Evolutionary conservation across 208 protist species (phyloP), one percentile per base, ranked within the genome.

Genomic region (Angomonas ambiguus): DNA sequence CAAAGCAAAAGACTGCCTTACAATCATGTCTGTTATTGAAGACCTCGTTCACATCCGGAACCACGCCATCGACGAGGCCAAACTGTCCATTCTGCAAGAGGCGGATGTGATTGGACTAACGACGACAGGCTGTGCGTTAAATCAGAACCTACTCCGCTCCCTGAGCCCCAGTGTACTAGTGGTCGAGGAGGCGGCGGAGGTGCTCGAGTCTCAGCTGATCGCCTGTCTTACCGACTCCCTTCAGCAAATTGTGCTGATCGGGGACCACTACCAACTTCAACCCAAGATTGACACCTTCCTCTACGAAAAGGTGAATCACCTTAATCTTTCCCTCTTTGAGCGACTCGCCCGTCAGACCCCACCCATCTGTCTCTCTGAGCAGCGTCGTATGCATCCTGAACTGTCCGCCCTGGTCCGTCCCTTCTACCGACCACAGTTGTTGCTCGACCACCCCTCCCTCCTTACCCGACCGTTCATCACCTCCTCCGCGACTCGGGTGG

Each of bases 131-230:
- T 96, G 89, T 35, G 92, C 95, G 3, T 94, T 91, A 72, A 88
- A 97, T 71, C 83, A 91, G 55, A 88, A 88, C 49, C 63, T 98
- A n/a, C 61, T 98, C 32, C 79, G 85, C 30, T 88, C 80, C 0
- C 74, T 97, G 6, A 72, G 77, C 1, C 82, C 93, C 31, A 92
- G 80, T 48, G 88, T 98, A 42, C 65, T 98, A 31, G 74, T 98
- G 18, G 88, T 97, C 27, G 95, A 98, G 72, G 95, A 98, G 72
- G 94, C 95, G 6, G 93, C 91, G 2, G 95, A 98, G 69, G 89
- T 98, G 33, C 76, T 97, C 4, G 93, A 98, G 72, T 88, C 83
- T 25, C 95, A 97, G 67, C 63, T 97, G 33, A 70, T 98, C 27
- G 88, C 92, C 41, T 94, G 89, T 65, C 88, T 98, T 79, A 93